Base-by-base conservation (phyloP, 805 yeast genomes). In the Candida verbasci region DNA sequence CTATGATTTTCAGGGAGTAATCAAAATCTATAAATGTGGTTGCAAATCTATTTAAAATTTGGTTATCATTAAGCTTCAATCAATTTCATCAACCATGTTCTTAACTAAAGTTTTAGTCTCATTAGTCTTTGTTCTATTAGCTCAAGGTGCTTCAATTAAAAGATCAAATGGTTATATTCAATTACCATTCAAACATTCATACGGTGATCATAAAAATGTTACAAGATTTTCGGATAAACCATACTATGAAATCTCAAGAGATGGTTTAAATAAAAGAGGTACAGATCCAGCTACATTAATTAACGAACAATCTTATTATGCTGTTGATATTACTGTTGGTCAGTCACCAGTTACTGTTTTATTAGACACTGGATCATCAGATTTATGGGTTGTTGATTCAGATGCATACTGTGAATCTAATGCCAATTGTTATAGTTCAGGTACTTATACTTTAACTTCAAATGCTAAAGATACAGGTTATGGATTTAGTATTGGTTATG, bases 341-440 rank as follows among this genome's bases (percentile, higher is more conserved):
- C 44, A n/a, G n/a, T n/a, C n/a, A n/a, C n/a, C n/a, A n/a, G n/a
- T n/a, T 16, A 41, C 42, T 7, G 53, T 48, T 14, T 36, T 44
- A 33, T 29, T 55, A 26, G 60, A 55, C 31, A 55, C 57, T 14
- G 60, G 58, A 3, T 48, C 55, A 6, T 44, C 56, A 3, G 60
- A 55, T 26, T 47, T 53, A 20, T 55, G 60, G 60, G 47, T 55
- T 24, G 46, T 54, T 9, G 60, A 48, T 22, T 32, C 49, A 44
- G 14, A 57, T 50, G 37, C 44, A 49, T 21, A 54, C 43, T 21
- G 62, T 47, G 10, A 39, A 30, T 16, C n/a, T 15, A 18, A 17
- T 6, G 11, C 20, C 14, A 12, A 27, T 5, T 35, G 38, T 24
- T 28, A 32, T 6, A 9, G 17, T 11, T 10, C 4, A n/a, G 38